Evolutionary conservation across 371 early-diverging fungal species (phyloP), one percentile per base, ranked within the genome.

Genomic region (Catenaria anguillulae): DNA sequence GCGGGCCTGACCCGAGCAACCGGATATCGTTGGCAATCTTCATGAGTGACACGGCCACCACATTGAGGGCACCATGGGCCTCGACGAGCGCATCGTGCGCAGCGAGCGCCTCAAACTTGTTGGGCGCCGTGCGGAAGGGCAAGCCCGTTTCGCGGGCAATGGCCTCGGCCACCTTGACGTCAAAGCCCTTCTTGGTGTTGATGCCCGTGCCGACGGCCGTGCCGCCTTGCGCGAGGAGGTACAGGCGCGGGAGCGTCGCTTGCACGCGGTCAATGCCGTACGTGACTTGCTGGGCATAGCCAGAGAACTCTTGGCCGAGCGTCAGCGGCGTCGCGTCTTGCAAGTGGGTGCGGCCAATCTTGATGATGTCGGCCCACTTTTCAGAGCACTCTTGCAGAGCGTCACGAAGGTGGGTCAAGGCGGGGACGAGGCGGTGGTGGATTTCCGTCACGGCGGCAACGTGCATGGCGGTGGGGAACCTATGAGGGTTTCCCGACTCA

Each of bases 21-120:
- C 97, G 85, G 64, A 96, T 92, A 70, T 96, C 97, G 75, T 90
- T 93, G 70, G 92, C 97, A 67, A 96, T 92, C 81, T 96, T 96
- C 85, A 89, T 90, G 66, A 96, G 78, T n/a, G 94, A 93, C 36
- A 86, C 88, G 31, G 95, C 94, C 60, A 90, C 66, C 10, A 86
- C 85, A 78, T 96, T 96, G 63, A 96, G 79, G 21, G 91, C 88
- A 34, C 95, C 95, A 64, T 81, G 82, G 31, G 87, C 87, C 76
- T 93, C 92, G n/a, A 96, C 94, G 63, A 95, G 78, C 56, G 97
- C 91, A 70, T 96, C 97, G 73, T 96, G 91, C 36, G 92, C 84
- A 48, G 95, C 97, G 43, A 96, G 81, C 33, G 97, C 93, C 75
- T 96, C 97, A 68, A 96, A 96, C 83, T 94, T 96, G 83, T 96